Percentiles rank a stretch among this genome's conserved stretches.
Evolutionary conservation across 192 early-diverging fungal genomes (phyloP).

Genomic region (Mortierella hygrophila): DNA sequence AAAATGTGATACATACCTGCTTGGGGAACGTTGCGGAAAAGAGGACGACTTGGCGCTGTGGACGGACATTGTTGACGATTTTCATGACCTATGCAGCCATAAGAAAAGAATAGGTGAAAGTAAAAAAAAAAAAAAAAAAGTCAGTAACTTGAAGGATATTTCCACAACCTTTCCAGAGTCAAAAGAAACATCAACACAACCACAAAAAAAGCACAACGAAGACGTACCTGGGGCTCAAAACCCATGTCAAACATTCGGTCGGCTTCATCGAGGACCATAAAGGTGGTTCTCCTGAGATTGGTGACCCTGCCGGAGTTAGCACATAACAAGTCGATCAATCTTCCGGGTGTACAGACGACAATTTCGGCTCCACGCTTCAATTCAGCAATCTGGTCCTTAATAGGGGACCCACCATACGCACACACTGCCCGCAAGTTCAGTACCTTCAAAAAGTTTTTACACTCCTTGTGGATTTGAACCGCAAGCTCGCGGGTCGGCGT

Average conservation of each 20-base stretch:
- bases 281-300: slow-evolving; percentile 89
- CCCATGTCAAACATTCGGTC: slow-evolving; percentile 99
- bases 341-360: slow-evolving; percentile 92
- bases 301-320: slow-evolving; percentile 91
- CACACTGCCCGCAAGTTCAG: slow-evolving; percentile 91
- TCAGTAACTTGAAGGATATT: background rate
- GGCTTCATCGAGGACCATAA: slow-evolving; percentile 97
- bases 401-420: slow-evolving; percentile 89
- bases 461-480: slow-evolving; percentile 93
- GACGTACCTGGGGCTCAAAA: slow-evolving; percentile 90
- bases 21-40: slow-evolving; percentile 97
- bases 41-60: slow-evolving; percentile 87
- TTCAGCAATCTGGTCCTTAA: slow-evolving; percentile 91
- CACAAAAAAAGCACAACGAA: background rate
- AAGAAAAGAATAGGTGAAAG: no score
- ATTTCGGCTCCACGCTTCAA: slow-evolving; percentile 93
- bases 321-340: slow-evolving; percentile 89
- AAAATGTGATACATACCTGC: slow-evolving; percentile 60
- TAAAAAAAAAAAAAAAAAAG: no score
- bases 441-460: slow-evolving; percentile 88
- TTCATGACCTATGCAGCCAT: slow-evolving; percentile 80
- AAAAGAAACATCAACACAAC: background rate
- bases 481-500: slow-evolving; percentile 95
- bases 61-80: slow-evolving; percentile 93
- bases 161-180: background rate